Base-by-base conservation (phyloP, 768 basidiomycete species). In the Lactifluus echinatus region DNA sequence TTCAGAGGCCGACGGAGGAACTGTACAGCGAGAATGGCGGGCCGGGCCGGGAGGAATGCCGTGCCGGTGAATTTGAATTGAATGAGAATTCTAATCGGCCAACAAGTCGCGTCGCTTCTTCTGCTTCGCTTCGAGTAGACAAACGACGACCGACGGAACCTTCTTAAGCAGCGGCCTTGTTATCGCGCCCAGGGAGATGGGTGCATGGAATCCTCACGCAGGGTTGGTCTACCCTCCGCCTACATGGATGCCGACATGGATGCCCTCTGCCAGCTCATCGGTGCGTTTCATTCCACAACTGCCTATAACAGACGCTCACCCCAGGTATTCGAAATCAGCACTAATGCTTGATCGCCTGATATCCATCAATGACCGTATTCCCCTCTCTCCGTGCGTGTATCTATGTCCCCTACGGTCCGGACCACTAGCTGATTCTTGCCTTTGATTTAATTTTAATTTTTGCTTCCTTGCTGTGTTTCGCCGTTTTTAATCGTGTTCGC, bases 341-440 rank as follows among this genome's bases (percentile, higher is more conserved):
- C 89, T 94, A 73, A 98, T 98, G 94, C 82, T 99, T 65, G 83
- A 93, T 68, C 88, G 93, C 62, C 76, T 99, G 66, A 93, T 96
- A 73, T 76, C 80, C 53, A 92, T 96, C 80, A 99, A 99, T 77
- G 95, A 99, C 76, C 83, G 82, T 69, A 93, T 99, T 71, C 88
- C 92, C 56, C 77, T 98, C 61, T 83, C 84, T 37, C 86, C 92
- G 82, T 92, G 60, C 58, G 71, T 61, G 14, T 43, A 10, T 3
- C 8, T 5, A 34, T 26, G 24, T 50, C 57, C 65, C 58, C 37
- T 45, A 26, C 60, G 39, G 26, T 44, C 36, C 42, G 39, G 62
- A 55, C 51, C 55, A 43, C 66, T 4, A 17, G 21, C 45, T 58
- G 44, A 58, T 26, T 34, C 4, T 43, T 21, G 2, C 26, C 0